These are phyloP conservation scores for Colletotrichum sp. DNA, from an alignment of 2,329 filamentous ascomycete species.

Conservation along the genomic window DNA sequence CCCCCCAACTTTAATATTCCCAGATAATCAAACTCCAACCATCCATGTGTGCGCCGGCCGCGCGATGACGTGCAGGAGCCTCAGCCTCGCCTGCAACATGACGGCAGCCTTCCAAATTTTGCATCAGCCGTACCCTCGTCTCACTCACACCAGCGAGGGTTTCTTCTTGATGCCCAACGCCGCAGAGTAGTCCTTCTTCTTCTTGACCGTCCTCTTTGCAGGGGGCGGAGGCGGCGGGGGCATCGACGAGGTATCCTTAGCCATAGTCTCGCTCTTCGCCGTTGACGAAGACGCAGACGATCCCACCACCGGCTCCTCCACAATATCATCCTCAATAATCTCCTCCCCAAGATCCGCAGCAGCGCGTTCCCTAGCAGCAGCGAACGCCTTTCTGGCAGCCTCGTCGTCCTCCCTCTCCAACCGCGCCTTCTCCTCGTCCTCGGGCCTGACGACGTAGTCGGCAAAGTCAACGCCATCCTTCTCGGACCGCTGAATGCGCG, in stretches of 20 bases:
- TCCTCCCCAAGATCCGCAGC: slow-evolving; percentile 55
- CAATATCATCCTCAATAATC: slow-evolving; percentile 36
- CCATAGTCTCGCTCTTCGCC: slow-evolving; percentile 28
- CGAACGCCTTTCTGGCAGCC: slow-evolving; percentile 79
- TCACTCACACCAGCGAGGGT: slow-evolving; percentile 57
- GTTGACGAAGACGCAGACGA: slow-evolving; percentile 15
- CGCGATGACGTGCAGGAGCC: background rate
- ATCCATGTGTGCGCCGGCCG: background rate
- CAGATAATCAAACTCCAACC: background rate
- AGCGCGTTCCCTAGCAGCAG: slow-evolving; percentile 60
- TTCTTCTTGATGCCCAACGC: slow-evolving; percentile 90
- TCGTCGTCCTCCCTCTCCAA: slow-evolving; percentile 86
- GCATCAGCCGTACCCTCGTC: background rate
- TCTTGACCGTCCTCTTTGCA: slow-evolving; percentile 80
- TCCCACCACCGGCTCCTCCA: background rate
- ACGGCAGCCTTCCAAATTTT: background rate
- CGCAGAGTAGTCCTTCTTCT: slow-evolving; percentile 82
- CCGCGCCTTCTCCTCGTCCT: slow-evolving; percentile 65
- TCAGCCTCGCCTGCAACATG: background rate
- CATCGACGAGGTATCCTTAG: slow-evolving; percentile 35
- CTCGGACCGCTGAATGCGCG: slow-evolving; percentile 78
- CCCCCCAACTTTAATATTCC: background rate
- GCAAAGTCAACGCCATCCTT: slow-evolving; percentile 68
- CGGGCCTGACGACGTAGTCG: slow-evolving; percentile 56
- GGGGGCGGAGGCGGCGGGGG: slow-evolving; percentile 57